phyloP scores from a whole-genome alignment of 2,329 filamentous ascomycete species.

The Hymenoscyphus repandus region DNA sequence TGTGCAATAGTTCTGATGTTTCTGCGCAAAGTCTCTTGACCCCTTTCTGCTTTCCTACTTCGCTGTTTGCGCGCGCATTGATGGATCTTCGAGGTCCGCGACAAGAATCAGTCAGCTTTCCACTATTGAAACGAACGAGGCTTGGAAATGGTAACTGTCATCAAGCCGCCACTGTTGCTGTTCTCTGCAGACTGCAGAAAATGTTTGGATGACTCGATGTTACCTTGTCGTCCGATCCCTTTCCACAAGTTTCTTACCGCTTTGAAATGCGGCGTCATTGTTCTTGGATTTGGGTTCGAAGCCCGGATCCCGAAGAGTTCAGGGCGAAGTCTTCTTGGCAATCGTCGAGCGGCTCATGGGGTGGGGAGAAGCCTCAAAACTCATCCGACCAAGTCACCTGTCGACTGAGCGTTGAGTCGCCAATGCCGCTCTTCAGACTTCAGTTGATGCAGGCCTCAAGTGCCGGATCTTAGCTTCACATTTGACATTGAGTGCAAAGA shows the following conservation, averaged over 20 bases:
- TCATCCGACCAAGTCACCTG: background rate
- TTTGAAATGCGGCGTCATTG: background rate
- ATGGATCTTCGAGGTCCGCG: slow-evolving; percentile 2
- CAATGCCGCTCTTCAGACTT: too few relatives aligned
- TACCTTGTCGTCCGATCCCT: background rate
- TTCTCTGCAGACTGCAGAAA: too few relatives aligned
- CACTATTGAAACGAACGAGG: slow-evolving; percentile 1
- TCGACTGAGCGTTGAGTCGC: too few relatives aligned
- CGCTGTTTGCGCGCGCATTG: slow-evolving; percentile 6
- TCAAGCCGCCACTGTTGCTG: too few relatives aligned
- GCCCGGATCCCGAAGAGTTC: background rate
- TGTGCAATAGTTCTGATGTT: too few relatives aligned
- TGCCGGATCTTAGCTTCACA: too few relatives aligned
- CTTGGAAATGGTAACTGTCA: too few relatives aligned
- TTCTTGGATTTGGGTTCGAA: too few relatives aligned
- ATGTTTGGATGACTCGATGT: background rate
- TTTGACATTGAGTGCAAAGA: too few relatives aligned
- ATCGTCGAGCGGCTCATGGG: background rate
- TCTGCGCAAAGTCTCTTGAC: too few relatives aligned
- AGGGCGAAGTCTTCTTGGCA: background rate
- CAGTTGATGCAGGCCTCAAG: too few relatives aligned
- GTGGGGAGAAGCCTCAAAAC: background rate
- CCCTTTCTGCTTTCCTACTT: too few relatives aligned
- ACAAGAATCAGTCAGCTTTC: slow-evolving; percentile 1
- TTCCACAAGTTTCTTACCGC: background rate